Base-by-base conservation (phyloP, 2,329 filamentous ascomycete genomes). In the Didymella sp. region DNA sequence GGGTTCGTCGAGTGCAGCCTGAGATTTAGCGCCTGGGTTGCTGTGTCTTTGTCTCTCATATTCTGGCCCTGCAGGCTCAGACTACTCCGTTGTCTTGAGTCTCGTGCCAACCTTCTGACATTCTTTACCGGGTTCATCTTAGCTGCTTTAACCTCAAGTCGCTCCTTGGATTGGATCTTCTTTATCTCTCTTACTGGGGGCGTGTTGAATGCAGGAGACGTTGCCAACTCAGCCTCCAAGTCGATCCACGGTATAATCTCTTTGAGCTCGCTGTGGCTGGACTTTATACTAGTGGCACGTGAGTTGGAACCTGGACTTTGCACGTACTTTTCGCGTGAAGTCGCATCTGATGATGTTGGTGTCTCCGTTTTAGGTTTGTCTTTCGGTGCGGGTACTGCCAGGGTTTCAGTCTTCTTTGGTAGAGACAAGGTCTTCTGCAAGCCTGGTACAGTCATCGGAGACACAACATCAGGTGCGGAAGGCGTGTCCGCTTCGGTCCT, bases 361-460 rank as follows among this genome's bases (percentile, higher is more conserved):
- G 19, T 35, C 24, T 27, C 30, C 15, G 6, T 15, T n/a, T 9
- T 53, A 40, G 21, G 51, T 31, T n/a, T 49, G 11, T 5, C 59
- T 30, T 22, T 21, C 3, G 30, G 35, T 5, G 5, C 13, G 2
- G 41, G 49, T 17, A 24, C 37, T 1, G 40, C 24, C 19, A 35
- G 17, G 4, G 41, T 41, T 43, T 13, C 43, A 40, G 13, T 47
- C 51, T n/a, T 44, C 30, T 21, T 42, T 21, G 12, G 40, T 11
- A 19, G 28, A 24, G 30, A 55, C 9, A 48, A 63, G 6, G 19
- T 48, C 3, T 59, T 43, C n/a, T 60, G 49, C 11, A 28, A 24
- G 9, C 27, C 25, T n/a, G 60, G 40, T 1, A 60, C 17, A 6
- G 52, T 62, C 43, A 54, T 60, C 4, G 58, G 61, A 4, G 66